Evolutionary conservation across 352 stramenopile genomes (phyloP).

Genomic region (Pythium dissimile): DNA sequence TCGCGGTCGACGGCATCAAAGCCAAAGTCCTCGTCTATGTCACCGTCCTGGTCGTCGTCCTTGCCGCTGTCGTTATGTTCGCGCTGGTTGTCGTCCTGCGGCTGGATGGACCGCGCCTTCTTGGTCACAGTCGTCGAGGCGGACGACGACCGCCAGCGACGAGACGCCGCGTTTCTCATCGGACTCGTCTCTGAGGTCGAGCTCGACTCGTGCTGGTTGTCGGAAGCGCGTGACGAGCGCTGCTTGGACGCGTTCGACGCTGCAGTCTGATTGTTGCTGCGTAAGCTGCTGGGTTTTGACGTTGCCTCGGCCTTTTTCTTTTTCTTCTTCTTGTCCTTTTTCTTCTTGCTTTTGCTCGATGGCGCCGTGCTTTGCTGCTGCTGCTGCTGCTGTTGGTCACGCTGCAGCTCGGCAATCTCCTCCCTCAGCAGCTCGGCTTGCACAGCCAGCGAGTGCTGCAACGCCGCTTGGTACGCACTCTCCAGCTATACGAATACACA

Average conservation of each 20-base stretch:
- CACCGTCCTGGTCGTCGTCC: constrained; percentile 1
- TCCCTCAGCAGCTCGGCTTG: constrained; percentile 72
- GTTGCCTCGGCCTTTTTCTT: constrained; percentile 40
- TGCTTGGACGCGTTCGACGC: background rate
- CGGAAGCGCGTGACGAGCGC: background rate
- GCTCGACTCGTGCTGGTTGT: constrained; percentile 11
- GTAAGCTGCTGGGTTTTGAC: background rate
- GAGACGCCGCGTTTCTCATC: background rate
- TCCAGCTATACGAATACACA: constrained; percentile 41
- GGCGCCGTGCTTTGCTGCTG: constrained; percentile 17
- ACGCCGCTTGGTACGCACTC: constrained; percentile 68
- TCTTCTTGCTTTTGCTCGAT: constrained; percentile 62
- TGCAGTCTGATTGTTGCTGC: background rate
- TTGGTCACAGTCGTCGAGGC: background rate
- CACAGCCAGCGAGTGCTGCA: constrained; percentile 72
- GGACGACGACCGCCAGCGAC: constrained; percentile 6
- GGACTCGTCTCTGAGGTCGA: constrained; percentile 16
- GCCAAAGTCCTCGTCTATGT: constrained; percentile 16
- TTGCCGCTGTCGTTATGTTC: constrained; percentile 5
- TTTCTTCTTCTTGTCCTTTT: constrained; percentile 76
- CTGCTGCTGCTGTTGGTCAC: constrained; percentile 40
- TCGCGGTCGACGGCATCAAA: constrained; percentile 64
- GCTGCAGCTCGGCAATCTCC: constrained; percentile 64
- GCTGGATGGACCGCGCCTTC: constrained; percentile 13
- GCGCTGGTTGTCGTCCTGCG: background rate